These are phyloP conservation scores for Alternaria arbusti DNA, from an alignment of 2,329 filamentous ascomycete species.

Conservation along the genomic window DNA sequence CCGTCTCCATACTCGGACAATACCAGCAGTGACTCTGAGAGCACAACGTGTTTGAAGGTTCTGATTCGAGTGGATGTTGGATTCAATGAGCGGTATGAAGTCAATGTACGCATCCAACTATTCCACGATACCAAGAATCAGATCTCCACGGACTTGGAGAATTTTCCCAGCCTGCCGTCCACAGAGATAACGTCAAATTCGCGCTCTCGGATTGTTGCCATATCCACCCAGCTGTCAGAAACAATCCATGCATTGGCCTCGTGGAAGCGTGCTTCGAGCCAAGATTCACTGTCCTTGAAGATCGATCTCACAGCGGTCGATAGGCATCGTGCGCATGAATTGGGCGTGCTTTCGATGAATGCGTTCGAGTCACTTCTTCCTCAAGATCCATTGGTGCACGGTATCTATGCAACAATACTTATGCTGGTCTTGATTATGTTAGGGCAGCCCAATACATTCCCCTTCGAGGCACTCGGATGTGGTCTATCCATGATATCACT, in stretches of 20 bases:
- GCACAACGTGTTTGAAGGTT: neutral
- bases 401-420: neutral
- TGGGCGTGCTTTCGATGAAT: neutral
- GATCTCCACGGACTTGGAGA: fast-evolving
- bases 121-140: neutral
- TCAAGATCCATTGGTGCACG: neutral
- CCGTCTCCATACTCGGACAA: too few species aligned
- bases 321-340: neutral
- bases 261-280: neutral
- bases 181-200: neutral
- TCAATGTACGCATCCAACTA: neutral
- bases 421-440: fast-evolving
- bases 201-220: neutral
- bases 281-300: neutral
- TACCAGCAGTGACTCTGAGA: neutral
- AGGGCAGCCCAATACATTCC: fast-evolving
- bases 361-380: neutral
- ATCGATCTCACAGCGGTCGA: neutral
- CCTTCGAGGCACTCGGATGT: fast-evolving
- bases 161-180: neutral
- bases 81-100: neutral
- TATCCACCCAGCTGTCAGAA: neutral
- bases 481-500: fast-evolving
- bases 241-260: neutral
- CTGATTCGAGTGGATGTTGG: neutral